Conservation (phyloP, 768 basidiomycete genomes). For the Tulasnella sp. region DNA sequence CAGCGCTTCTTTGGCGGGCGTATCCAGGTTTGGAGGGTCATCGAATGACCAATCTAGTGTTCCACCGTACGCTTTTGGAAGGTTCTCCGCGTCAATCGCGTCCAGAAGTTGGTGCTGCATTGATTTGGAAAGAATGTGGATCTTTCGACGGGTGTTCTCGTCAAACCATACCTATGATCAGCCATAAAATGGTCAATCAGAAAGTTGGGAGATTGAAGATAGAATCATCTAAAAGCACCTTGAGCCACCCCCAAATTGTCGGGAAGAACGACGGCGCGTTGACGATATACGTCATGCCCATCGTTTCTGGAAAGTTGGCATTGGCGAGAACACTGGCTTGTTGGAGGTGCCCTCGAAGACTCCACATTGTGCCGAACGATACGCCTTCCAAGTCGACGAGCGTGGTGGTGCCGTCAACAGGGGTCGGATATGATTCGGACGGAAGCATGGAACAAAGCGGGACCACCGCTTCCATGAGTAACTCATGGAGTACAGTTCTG, state of each 20-base stretch:
- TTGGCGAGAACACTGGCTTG: slow-evolving; percentile 64
- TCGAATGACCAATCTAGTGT: slow-evolving; percentile 56
- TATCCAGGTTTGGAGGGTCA: slow-evolving; percentile 54
- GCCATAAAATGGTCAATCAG: slow-evolving; percentile 3
- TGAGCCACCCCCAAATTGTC: slow-evolving; percentile 75
- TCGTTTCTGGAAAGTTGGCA: slow-evolving; percentile 61
- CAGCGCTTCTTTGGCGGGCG: slow-evolving; percentile 22
- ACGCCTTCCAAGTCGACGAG: slow-evolving; percentile 33
- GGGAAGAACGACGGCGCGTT: slow-evolving; percentile 77
- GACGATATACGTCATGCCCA: slow-evolving; percentile 34
- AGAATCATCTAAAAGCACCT: slow-evolving; percentile 31
- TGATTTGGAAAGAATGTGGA: slow-evolving; percentile 43
- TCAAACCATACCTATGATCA: slow-evolving; percentile 58
- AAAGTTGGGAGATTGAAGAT: not conserved
- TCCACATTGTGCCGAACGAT: slow-evolving; percentile 55
- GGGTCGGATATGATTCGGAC: not conserved
- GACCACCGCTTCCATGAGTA: slow-evolving; percentile 31
- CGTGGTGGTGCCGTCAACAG: not conserved
- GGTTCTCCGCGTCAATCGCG: slow-evolving; percentile 36
- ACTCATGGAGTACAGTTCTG: slow-evolving; percentile 55
- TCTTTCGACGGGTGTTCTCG: slow-evolving; percentile 62
- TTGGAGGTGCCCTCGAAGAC: slow-evolving; percentile 55
- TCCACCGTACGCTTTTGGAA: slow-evolving; percentile 67
- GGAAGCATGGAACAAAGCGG: slow-evolving; percentile 10
- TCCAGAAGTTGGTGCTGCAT: slow-evolving; percentile 30